Evolutionary conservation across 2,329 filamentous ascomycete genomes (phyloP).

Genomic region (Thielaviopsis populi): DNA sequence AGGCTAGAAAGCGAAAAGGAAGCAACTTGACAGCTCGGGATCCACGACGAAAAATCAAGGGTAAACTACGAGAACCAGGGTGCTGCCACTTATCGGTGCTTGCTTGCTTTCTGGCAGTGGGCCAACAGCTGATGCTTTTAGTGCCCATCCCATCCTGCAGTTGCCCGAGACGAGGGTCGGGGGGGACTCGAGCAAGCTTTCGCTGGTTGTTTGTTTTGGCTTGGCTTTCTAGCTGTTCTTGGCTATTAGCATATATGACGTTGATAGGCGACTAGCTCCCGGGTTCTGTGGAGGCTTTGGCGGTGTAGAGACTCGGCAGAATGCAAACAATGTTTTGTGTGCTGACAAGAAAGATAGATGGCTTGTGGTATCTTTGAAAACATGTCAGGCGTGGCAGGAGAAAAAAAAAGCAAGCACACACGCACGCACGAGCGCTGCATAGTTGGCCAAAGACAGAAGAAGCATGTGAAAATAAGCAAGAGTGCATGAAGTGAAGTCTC

Average conservation of each 20-base stretch:
- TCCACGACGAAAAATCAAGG: neutral
- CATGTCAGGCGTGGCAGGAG: neutral
- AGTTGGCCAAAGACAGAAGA: neutral
- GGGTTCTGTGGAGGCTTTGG: neutral
- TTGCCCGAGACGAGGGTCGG: no score
- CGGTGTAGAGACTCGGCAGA: neutral
- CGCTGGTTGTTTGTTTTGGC: neutral
- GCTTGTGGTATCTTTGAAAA: no score
- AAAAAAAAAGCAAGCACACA: no score
- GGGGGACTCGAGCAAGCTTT: no score
- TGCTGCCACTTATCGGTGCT: neutral
- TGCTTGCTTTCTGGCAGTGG: no score
- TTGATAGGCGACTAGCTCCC: neutral
- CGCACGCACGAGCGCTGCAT: neutral
- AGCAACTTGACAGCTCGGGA: neutral
- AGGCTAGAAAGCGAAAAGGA: neutral
- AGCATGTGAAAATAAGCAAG: constrained; percentile 3
- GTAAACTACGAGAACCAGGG: neutral
- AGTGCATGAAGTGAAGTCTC: neutral
- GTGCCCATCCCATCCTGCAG: no score
- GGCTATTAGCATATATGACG: neutral
- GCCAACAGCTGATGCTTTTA: no score
- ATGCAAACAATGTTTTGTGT: neutral
- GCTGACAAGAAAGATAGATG: neutral
- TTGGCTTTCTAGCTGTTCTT: neutral